Base-by-base conservation (phyloP, 441 rosid species). In the Erodium moschatum region DNA sequence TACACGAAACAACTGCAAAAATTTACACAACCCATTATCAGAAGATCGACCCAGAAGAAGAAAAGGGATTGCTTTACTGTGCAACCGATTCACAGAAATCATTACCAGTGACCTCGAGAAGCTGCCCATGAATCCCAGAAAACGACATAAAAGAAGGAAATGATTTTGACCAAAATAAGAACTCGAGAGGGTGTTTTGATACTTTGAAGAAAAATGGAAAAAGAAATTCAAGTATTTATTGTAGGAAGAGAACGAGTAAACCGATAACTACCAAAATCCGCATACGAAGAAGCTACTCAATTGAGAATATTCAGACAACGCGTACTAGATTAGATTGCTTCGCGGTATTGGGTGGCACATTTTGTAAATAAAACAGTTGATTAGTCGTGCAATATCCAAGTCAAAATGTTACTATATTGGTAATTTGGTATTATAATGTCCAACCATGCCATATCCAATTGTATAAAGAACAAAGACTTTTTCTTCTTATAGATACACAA, bases 31-130 rank as follows among this genome's bases (percentile, higher is more conserved):
- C 62, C 27, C 62, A 19, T 56, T 3, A 56, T 56, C 62, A 56
- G 62, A 56, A 54, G 2, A 56, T 15, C 21, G 62, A 56, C 16
- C 24, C 20, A 56, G 4, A 56, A 7, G 3, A 56, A 8, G 62
- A 56, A 54, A 56, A 56, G 24, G 1, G 62, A 4, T 33, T 33
- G 38, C 1, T 33, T 33, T 33, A 33, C 38, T 33, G 38, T 33
- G 38, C 4, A 33, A 33, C 0, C 5, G 48, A 11, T 42, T 42
- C 12, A 6, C 5, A 54, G 1, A 18, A 48, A 58, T 6, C 77
- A 21, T 7, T 81, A 92, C 97, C 96, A 13, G 97, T 86, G 74
- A 86, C 84, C 78, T 92, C 94, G 68, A 92, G 90, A 79, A 83
- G 75, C 64, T 87, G 97, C 77, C 94, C 91, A 75, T 86, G 97